A percentile compares a stretch with the other conserved stretches of the same genome.
Conservation (phyloP, 2,329 filamentous ascomycete species). For the Pyrenochaeta sp. region DNA sequence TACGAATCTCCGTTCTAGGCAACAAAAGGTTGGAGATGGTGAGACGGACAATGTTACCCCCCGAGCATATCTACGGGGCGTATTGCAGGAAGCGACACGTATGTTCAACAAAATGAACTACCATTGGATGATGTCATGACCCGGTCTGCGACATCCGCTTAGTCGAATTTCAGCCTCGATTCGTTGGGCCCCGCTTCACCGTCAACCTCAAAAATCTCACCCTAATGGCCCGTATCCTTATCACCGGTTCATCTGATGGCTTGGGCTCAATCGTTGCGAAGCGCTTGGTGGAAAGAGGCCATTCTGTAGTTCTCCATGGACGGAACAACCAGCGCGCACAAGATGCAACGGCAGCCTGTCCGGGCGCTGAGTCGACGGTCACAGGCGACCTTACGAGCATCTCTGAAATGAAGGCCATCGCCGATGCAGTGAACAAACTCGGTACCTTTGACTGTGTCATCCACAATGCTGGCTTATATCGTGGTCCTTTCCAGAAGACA, state of each 20-base stretch:
- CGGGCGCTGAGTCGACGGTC: conserved; percentile 60
- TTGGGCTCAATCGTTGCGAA: conserved; percentile 62
- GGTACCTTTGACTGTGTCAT: conserved; percentile 64
- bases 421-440: conserved; percentile 57
- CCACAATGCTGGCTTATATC: conserved; percentile 65
- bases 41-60: too few relatives aligned
- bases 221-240: conserved; percentile 57
- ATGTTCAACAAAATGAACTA: too few relatives aligned
- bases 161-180: too few relatives aligned
- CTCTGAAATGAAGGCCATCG: conserved; percentile 60
- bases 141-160: too few relatives aligned
- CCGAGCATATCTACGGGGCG: too few relatives aligned
- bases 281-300: conserved; percentile 59
- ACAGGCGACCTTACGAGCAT: conserved; percentile 62
- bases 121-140: too few relatives aligned
- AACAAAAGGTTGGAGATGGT: too few relatives aligned
- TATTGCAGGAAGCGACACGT: too few relatives aligned
- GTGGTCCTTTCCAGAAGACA: conserved; percentile 53
- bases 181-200: too few relatives aligned
- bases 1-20: too few relatives aligned
- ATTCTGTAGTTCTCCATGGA: conserved; percentile 64
- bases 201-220: not conserved
- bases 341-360: conserved; percentile 58
- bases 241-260: conserved; percentile 67
- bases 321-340: conserved; percentile 62